Evolutionary conservation across 495 filamentous ascomycete species (phyloP), one percentile per base, ranked within the genome.

Genomic region (Achaetomiella virescens): DNA sequence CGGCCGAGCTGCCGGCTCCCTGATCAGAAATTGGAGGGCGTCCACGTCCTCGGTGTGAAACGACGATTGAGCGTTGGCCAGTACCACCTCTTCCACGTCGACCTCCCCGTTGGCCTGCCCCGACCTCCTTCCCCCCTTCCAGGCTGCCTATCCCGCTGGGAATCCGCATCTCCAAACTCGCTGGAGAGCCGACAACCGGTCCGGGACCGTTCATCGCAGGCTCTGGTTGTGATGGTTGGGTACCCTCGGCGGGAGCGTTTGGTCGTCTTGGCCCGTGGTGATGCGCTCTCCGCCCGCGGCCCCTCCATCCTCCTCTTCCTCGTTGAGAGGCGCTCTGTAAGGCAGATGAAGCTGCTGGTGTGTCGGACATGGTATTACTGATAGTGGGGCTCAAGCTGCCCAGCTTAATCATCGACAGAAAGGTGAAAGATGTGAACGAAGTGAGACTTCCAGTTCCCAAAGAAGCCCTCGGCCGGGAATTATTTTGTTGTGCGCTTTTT

Each of bases 1-100:
- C 66, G 27, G 60, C 58, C 72, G 11, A 24, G 18, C 27, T 45
- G 48, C 17, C 15, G 10, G 25, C 27, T 31, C 75, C 51, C 37
- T 35, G 15, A 25, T 27, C 18, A 27, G 48, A 33, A 36, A 9
- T 17, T 51, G 51, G 54, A 20, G 83, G 74, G 42, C 76, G 80
- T 22, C 77, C 77, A 15, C 79, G 76, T 31, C 72, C 66, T 62
- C 82, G 71, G 25, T 73, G 72, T 24, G 77, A 71, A 48, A 67
- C 74, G 54, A 76, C 61, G 18, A 69, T 60, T 1, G 74, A 66
- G 31, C 68, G 67, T 35, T 64, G 64, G 27, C 48, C 56, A 54
- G 43, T 48, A 17, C 63, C 69, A 37, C 76, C 71, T 64, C 67
- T 65, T 50, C 71, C 60, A 12, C 70, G 66, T 31, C 78, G 66